These are phyloP conservation scores for Penicillium steckii DNA, from an alignment of 495 filamentous ascomycete genomes.

Conservation along the genomic window DNA sequence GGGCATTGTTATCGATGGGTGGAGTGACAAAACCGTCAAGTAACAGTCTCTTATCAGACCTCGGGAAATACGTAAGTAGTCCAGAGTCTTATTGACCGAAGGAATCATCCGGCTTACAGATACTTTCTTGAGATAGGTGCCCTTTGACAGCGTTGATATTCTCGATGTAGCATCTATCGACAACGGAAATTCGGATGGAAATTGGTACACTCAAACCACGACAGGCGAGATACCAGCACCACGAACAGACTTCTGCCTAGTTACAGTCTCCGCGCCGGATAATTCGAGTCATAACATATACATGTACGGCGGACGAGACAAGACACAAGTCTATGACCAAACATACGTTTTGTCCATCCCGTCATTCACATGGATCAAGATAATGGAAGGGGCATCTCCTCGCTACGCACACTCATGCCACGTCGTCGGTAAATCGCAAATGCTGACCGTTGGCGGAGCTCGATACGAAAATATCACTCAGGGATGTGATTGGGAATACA, in stretches of 20 bases:
- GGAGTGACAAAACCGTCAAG: constrained; percentile 26
- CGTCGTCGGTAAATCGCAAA: constrained; percentile 29
- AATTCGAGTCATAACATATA: constrained; percentile 34
- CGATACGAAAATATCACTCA: constrained; percentile 9
- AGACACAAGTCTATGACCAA: constrained; percentile 28
- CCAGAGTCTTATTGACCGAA: not conserved
- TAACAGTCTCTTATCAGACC: constrained; percentile 8
- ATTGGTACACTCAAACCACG: constrained; percentile 35
- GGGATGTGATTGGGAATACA: constrained; percentile 39
- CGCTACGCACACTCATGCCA: constrained; percentile 41
- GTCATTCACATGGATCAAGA: constrained; percentile 21
- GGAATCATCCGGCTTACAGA: not conserved
- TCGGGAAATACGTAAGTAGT: constrained; percentile 15
- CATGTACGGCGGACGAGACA: constrained; percentile 25
- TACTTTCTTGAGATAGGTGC: constrained; percentile 8
- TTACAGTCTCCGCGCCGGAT: constrained; percentile 28
- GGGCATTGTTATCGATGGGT: constrained; percentile 37
- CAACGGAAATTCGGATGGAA: constrained; percentile 13
- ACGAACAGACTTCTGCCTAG: constrained; percentile 34
- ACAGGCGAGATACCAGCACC: constrained; percentile 28
- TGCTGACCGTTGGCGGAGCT: constrained; percentile 42
- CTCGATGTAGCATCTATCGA: constrained; percentile 37
- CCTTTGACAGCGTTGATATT: constrained; percentile 30
- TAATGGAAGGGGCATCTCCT: constrained; percentile 25
- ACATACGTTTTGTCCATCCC: constrained; percentile 35